These are phyloP conservation scores for Microsporum ferrugineum DNA, from an alignment of 2,329 filamentous ascomycete genomes.

Conservation along the genomic window DNA sequence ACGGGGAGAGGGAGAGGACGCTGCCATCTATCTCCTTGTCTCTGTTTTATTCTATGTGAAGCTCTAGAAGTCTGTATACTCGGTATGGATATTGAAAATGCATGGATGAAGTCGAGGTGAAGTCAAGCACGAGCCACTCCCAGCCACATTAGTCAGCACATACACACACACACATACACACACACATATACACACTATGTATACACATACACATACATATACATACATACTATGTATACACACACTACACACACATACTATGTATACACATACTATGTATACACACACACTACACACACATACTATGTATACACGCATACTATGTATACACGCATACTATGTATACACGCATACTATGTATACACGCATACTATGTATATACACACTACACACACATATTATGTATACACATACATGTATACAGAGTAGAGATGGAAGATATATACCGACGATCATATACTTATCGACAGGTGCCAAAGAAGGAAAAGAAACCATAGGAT, in stretches of 20 bases:
- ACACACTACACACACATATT: neutral
- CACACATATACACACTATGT: neutral
- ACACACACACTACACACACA: neutral
- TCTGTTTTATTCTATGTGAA: neutral
- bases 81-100: neutral
- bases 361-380: neutral
- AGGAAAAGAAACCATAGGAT: neutral
- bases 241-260: neutral
- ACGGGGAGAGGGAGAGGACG: neutral
- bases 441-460: neutral
- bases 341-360: neutral
- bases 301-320: neutral
- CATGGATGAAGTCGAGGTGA: neutral
- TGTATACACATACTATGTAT: neutral
- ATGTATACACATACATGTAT: neutral
- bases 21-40: neutral
- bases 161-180: neutral
- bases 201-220: neutral
- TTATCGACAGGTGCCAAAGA: neutral
- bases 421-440: neutral
- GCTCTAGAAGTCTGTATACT: neutral
- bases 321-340: neutral
- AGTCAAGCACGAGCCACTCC: neutral
- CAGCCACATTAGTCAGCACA: neutral
- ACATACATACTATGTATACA: neutral